Conservation (phyloP, 148 eudicot species). For the Hydrangea macrophylla region DNA sequence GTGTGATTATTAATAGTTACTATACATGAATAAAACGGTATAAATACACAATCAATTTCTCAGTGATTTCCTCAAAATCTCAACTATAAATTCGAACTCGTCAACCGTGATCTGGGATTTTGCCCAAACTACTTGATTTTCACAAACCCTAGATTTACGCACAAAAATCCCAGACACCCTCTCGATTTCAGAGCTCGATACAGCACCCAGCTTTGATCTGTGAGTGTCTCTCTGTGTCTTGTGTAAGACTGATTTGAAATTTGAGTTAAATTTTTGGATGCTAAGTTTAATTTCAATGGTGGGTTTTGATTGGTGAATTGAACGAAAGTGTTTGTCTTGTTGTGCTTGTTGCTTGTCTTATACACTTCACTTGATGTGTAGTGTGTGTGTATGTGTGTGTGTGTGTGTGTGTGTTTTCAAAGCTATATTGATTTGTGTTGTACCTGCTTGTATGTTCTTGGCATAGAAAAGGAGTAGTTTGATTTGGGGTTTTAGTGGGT, state of each 20-base stretch:
- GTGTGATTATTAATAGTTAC: no score
- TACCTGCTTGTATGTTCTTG: neutral
- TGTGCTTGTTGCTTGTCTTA: neutral
- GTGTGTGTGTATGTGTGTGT: no score
- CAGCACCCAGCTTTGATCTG: conserved; percentile 2
- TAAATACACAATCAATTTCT: neutral
- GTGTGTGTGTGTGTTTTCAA: no score
- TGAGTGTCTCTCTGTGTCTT: neutral
- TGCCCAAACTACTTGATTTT: conserved; percentile 4
- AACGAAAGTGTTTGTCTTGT: conserved; percentile 1
- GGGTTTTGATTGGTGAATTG: conserved; percentile 8
- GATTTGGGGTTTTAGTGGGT: conserved; percentile 5
- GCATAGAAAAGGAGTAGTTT: neutral
- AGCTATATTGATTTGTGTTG: neutral
- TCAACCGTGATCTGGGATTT: conserved; percentile 15
- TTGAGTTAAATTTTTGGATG: conserved; percentile 6
- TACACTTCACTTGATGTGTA: conserved; percentile 2
- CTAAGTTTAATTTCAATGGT: neutral
- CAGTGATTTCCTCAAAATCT: neutral
- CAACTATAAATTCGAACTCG: neutral
- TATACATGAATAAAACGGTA: no score
- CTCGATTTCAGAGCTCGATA: neutral
- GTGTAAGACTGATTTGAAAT: neutral
- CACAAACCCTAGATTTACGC: conserved; percentile 5
- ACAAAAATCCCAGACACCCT: neutral